These are phyloP conservation scores for Metschnikowia vanudenii DNA, from an alignment of 805 yeast species.

Conservation along the genomic window DNA sequence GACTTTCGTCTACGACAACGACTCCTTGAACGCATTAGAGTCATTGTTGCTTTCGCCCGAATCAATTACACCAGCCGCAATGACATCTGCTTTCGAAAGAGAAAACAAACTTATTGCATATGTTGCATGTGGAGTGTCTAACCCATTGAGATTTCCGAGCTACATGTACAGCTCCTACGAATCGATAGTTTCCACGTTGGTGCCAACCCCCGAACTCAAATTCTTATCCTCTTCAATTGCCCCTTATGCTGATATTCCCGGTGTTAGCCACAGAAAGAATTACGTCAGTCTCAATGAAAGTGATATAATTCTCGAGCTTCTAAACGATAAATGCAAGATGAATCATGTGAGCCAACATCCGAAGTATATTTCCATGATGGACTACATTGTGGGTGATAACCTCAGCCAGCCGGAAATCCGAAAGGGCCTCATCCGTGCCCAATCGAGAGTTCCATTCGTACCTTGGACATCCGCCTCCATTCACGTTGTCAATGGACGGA, in stretches of 20 bases:
- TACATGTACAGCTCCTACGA: constrained; percentile 86
- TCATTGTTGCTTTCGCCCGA: constrained; percentile 35
- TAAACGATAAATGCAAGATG: constrained; percentile 77
- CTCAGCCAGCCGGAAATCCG: constrained; percentile 69
- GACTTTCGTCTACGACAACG: constrained; percentile 87
- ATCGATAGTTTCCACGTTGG: constrained; percentile 73
- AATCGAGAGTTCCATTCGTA: constrained; percentile 68
- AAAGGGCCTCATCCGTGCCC: constrained; percentile 62
- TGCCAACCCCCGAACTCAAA: constrained; percentile 84
- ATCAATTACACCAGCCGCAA: constrained; percentile 22
- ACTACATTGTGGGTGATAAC: constrained; percentile 61
- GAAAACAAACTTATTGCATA: constrained; percentile 84
- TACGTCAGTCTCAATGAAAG: constrained; percentile 73
- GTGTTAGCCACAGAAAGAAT: constrained; percentile 24
- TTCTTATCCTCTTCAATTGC: constrained; percentile 41
- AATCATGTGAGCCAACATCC: constrained; percentile 45
- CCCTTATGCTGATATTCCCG: constrained; percentile 44
- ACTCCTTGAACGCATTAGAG: constrained; percentile 74
- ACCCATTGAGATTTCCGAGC: constrained; percentile 87
- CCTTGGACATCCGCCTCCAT: constrained; percentile 84
- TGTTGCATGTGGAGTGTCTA: constrained; percentile 79
- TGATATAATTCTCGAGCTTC: constrained; percentile 78
- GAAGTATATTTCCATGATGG: constrained; percentile 65
- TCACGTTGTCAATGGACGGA: constrained; percentile 72
- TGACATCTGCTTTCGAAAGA: constrained; percentile 55